A percentile compares a stretch with the other conserved stretches of the same genome.
phyloP scores from a whole-genome alignment of 2,329 filamentous ascomycete species.

The Talaromyces sp. region DNA sequence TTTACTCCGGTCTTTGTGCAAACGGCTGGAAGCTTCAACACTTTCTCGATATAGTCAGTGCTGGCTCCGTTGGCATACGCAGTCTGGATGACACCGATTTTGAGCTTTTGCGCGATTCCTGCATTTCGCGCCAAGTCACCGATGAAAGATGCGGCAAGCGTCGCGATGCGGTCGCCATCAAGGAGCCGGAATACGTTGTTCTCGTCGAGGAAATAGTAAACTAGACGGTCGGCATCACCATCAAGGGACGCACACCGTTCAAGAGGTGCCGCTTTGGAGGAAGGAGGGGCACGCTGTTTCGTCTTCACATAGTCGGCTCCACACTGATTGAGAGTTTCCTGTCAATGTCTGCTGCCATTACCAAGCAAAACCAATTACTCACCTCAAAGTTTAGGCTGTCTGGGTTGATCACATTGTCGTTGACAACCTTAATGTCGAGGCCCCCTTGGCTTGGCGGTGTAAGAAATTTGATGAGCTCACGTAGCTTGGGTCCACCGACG shows the following conservation, averaged over 20 bases:
- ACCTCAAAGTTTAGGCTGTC: slow-evolving; percentile 85
- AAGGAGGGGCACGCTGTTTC: slow-evolving; percentile 81
- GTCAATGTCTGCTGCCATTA: slow-evolving; percentile 13
- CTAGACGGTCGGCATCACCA: slow-evolving; percentile 89
- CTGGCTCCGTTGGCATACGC: slow-evolving; percentile 96
- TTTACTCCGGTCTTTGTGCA: slow-evolving; percentile 96
- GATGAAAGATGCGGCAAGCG: slow-evolving; percentile 87
- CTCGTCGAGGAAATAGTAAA: slow-evolving; percentile 88
- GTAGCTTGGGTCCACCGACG: slow-evolving; percentile 86
- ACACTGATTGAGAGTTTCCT: slow-evolving; percentile 49
- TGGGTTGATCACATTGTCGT: slow-evolving; percentile 86
- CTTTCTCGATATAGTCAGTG: slow-evolving; percentile 84
- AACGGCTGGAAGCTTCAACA: slow-evolving; percentile 79
- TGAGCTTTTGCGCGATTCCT: slow-evolving; percentile 71
- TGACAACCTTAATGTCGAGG: slow-evolving; percentile 79
- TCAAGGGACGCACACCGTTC: slow-evolving; percentile 87
- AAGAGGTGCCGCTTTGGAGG: slow-evolving; percentile 67
- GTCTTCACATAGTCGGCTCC: slow-evolving; percentile 98
- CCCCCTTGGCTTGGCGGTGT: slow-evolving; percentile 60
- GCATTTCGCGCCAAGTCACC: slow-evolving; percentile 78
- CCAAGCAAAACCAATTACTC: slow-evolving; percentile 25
- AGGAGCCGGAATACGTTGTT: slow-evolving; percentile 83
- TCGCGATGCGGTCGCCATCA: slow-evolving; percentile 94
- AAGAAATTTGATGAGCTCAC: slow-evolving; percentile 77
- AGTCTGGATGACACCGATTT: slow-evolving; percentile 92